phyloP scores from a whole-genome alignment of 2,329 filamentous ascomycete genomes.

The Epichloe bromicola region DNA sequence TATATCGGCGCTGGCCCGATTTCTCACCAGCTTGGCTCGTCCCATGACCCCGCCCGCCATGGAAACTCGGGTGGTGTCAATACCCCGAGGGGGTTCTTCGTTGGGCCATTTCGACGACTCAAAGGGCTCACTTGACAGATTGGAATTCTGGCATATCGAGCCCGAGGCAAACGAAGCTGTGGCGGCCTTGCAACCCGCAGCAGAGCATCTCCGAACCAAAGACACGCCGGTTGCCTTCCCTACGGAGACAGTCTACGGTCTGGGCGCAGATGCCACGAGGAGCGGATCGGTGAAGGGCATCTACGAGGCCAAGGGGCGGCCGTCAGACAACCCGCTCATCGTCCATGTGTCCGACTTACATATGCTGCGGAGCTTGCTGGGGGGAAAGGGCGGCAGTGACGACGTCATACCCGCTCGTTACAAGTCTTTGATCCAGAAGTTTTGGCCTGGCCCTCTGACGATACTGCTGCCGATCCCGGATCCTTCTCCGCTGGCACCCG shows the following conservation, averaged over 20 bases:
- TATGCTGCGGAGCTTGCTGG: conserved; percentile 57
- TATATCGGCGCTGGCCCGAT: conserved; percentile 12
- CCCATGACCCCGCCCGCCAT: conserved; percentile 13
- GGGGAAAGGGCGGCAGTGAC: conserved; percentile 17
- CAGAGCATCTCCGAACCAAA: conserved; percentile 47
- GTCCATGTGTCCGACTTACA: conserved; percentile 74
- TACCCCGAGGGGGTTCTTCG: conserved; percentile 16
- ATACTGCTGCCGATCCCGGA: conserved; percentile 70
- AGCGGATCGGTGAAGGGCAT: conserved; percentile 79
- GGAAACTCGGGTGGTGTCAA: conserved; percentile 27
- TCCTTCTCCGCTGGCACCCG: conserved; percentile 63
- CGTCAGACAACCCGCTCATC: conserved; percentile 90
- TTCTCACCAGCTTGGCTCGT: neutral
- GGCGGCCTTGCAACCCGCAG: conserved; percentile 46
- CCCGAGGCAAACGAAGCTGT: conserved; percentile 18
- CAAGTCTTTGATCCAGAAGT: conserved; percentile 59
- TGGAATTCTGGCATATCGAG: conserved; percentile 31
- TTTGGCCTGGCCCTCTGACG: conserved; percentile 92
- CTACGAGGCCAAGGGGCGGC: conserved; percentile 78
- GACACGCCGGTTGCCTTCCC: conserved; percentile 83
- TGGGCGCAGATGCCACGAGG: conserved; percentile 90
- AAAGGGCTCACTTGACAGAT: conserved; percentile 14
- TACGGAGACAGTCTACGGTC: conserved; percentile 93
- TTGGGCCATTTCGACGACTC: conserved; percentile 22
- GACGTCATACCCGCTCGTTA: conserved; percentile 61